Conservation (phyloP, 106 monocot species). For the Vanilla planifolia region DNA sequence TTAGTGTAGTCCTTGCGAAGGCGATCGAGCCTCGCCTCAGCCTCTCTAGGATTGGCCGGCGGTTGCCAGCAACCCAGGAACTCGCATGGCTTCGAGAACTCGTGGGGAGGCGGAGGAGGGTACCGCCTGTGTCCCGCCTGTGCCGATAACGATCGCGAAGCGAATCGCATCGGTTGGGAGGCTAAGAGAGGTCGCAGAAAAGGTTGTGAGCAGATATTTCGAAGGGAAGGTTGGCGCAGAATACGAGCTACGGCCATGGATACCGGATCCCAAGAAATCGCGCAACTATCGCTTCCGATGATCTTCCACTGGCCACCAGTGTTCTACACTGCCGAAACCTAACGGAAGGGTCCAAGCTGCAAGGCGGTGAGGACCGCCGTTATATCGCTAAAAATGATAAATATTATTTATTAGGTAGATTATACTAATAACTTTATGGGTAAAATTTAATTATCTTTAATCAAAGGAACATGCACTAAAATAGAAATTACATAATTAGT, state of each 20-base stretch:
- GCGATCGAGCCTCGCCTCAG: conserved; percentile 45
- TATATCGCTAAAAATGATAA: too few relatives aligned
- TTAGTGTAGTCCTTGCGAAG: conserved; percentile 57
- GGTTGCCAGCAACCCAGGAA: conserved; percentile 79
- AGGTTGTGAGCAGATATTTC: not conserved
- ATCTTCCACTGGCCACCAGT: too few relatives aligned
- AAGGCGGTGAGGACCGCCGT: too few relatives aligned
- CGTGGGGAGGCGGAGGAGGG: conserved; percentile 28
- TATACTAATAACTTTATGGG: too few relatives aligned
- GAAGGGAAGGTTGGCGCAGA: not conserved
- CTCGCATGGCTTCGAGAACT: conserved; percentile 38
- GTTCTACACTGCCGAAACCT: too few relatives aligned
- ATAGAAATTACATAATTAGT: too few relatives aligned
- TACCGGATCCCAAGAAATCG: too few relatives aligned
- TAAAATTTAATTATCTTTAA: too few relatives aligned
- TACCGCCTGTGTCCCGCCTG: conserved; percentile 16
- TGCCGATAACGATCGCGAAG: not conserved
- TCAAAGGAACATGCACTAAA: too few relatives aligned
- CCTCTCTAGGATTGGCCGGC: conserved; percentile 45
- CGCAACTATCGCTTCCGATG: too few relatives aligned
- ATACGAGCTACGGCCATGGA: conserved; percentile 3
- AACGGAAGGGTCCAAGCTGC: too few relatives aligned
- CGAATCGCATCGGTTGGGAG: not conserved
- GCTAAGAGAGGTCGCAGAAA: not conserved
- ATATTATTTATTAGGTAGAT: too few relatives aligned